Base-by-base conservation (phyloP, 2,329 filamentous ascomycete species). In the Arthroderma sp. region DNA sequence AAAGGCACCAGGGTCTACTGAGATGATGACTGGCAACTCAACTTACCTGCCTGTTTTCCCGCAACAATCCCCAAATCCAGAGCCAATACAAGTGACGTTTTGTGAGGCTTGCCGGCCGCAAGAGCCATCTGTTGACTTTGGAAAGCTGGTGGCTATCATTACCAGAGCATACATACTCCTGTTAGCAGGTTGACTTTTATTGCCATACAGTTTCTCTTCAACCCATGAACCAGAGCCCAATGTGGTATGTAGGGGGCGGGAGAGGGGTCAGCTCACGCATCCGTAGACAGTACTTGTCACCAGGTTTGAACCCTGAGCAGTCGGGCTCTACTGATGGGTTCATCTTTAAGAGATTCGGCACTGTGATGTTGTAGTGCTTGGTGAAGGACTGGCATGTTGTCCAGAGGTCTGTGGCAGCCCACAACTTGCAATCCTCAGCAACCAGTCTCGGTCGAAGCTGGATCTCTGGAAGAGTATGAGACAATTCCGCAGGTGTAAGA, bases 81-180 rank as follows among this genome's bases (percentile, higher is more conserved):
- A 28, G n/a, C 38, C 38, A 29, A 40, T 29, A 28, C 38, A 40
- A 28, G 38, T 40, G n/a, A 40, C 38, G 15, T 40, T 40, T 29
- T 27, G 11, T 28, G 38, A 29, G n/a, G 38, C 38, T 34, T 34
- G 32, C 32, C 8, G 8, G 29, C 38, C 38, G 28, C 38, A 40
- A 9, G n/a, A 7, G 6, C 38, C 38, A 29, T 40, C 29, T 28
- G 8, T 40, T 7, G 29, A 40, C n/a, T 27, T 28, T 28, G 7
- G 10, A 11, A 8, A 11, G 15, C 15, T 38, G 8, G 10, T 5
- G 28, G 8, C 15, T 29, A 28, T 11, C n/a, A 28, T 11, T n/a
- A 7, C 15, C 15, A 22, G 15, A 22, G 15, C 15, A 22, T 22
- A 22, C 15, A 22, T 22, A 22, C 15, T 22, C 15, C 15, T 22